These are phyloP conservation scores for Trichoderma asperellum DNA, from an alignment of 2,329 filamentous ascomycete genomes.

Conservation along the genomic window DNA sequence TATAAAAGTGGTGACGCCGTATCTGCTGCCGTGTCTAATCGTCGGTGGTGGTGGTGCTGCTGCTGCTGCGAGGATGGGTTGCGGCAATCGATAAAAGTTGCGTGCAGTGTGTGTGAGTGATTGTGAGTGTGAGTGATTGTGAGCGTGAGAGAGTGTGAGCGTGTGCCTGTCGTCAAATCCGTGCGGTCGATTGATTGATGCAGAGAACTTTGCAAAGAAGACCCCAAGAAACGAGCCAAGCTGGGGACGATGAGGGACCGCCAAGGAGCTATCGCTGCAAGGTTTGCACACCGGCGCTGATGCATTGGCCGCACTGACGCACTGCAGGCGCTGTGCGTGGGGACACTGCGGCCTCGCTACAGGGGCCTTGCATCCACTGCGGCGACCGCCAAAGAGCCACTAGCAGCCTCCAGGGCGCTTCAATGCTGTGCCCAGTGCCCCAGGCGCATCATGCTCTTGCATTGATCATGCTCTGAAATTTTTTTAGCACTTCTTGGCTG, in stretches of 20 bases:
- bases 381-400: background rate
- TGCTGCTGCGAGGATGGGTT: no score
- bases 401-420: background rate
- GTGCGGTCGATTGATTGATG: background rate
- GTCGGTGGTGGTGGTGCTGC: no score
- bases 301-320: background rate
- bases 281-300: conserved; percentile 14
- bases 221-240: background rate
- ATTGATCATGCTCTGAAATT: background rate
- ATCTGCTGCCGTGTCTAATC: no score
- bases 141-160: no score
- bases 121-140: no score
- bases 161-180: background rate
- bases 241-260: no score
- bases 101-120: no score
- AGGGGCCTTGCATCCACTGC: background rate
- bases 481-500: background rate
- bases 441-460: no score
- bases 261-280: conserved; percentile 25
- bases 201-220: background rate
- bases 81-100: no score
- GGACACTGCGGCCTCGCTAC: background rate
- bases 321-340: background rate
- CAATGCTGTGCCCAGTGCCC: background rate
- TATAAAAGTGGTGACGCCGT: no score